A percentile compares a stretch with the other conserved stretches of the same genome.
phyloP scores from a whole-genome alignment of 2,329 filamentous ascomycete genomes.

The Thielaviopsis punctulata region DNA sequence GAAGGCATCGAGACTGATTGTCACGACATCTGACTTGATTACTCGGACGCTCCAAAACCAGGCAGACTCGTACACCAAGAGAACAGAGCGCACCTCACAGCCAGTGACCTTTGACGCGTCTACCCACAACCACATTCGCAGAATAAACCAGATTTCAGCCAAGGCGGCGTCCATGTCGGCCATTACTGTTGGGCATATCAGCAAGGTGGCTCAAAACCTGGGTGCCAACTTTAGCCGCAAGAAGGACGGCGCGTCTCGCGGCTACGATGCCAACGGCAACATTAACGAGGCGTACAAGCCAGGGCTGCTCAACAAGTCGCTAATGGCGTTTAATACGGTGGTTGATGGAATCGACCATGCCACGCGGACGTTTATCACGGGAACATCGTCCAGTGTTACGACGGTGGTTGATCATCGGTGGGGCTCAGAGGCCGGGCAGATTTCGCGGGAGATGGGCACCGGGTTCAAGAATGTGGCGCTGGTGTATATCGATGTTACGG shows the following conservation, averaged over 20 bases:
- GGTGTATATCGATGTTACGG: constrained; percentile 92
- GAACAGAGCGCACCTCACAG: constrained; percentile 57
- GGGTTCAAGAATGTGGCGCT: constrained; percentile 92
- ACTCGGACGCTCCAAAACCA: constrained; percentile 60
- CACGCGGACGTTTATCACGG: constrained; percentile 58
- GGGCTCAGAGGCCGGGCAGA: constrained; percentile 64
- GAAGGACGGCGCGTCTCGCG: constrained; percentile 36
- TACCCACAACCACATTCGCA: constrained; percentile 70
- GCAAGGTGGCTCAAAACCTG: constrained; percentile 73
- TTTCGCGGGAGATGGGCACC: constrained; percentile 59
- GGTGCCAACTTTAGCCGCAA: constrained; percentile 52
- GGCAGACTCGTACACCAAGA: constrained; percentile 66
- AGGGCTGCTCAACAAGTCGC: constrained; percentile 79
- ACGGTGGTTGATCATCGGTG: constrained; percentile 81
- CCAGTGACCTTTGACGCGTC: constrained; percentile 77
- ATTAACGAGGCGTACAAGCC: constrained; percentile 58
- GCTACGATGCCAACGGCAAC: constrained; percentile 54
- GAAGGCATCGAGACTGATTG: constrained; percentile 76
- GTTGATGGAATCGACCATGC: constrained; percentile 86
- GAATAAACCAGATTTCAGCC: constrained; percentile 73
- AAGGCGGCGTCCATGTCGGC: constrained; percentile 64
- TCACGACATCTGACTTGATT: constrained; percentile 68
- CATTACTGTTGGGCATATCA: constrained; percentile 73
- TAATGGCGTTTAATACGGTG: constrained; percentile 92
- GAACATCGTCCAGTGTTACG: constrained; percentile 60